Percentiles rank a stretch among this genome's conserved stretches.
These are phyloP conservation scores for Fusarium anthophilum DNA, from an alignment of 2,329 filamentous ascomycete species.

Conservation along the genomic window DNA sequence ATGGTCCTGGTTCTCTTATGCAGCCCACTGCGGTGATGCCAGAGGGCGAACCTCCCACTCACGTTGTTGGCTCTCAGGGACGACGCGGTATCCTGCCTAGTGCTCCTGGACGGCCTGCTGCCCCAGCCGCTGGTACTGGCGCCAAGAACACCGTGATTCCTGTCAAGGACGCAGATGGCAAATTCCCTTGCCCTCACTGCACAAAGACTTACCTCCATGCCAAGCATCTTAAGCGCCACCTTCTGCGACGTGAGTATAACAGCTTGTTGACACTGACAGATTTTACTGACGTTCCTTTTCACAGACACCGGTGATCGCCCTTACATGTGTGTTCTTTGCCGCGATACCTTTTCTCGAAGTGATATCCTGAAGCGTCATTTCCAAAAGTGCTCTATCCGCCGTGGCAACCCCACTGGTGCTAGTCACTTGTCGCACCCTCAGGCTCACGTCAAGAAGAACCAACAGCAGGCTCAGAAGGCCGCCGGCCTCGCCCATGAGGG, in stretches of 20 bases:
- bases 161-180: constrained; percentile 95
- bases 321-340: constrained; percentile 97
- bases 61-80: constrained; percentile 95
- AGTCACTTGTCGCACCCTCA: constrained; percentile 95
- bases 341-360: constrained; percentile 96
- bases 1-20: constrained; percentile 67
- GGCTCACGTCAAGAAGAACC: constrained; percentile 84
- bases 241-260: constrained; percentile 85
- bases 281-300: constrained; percentile 41
- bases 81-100: constrained; percentile 91
- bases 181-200: constrained; percentile 97
- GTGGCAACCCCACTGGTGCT: constrained; percentile 93
- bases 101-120: constrained; percentile 84
- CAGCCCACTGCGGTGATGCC: constrained; percentile 64
- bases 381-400: constrained; percentile 96
- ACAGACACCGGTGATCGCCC: constrained; percentile 96
- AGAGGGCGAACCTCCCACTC: constrained; percentile 76
- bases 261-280: constrained; percentile 40
- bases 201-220: constrained; percentile 98
- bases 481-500: constrained; percentile 63
- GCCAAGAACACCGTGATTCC: constrained; percentile 86
- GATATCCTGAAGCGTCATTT: constrained; percentile 99
- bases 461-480: constrained; percentile 67
- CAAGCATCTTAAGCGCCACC: constrained; percentile 96
- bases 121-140: constrained; percentile 74